Evolutionary conservation across 2,329 filamentous ascomycete species (phyloP), one percentile per base, ranked within the genome.

Genomic region (Trichoderma asperellum): DNA sequence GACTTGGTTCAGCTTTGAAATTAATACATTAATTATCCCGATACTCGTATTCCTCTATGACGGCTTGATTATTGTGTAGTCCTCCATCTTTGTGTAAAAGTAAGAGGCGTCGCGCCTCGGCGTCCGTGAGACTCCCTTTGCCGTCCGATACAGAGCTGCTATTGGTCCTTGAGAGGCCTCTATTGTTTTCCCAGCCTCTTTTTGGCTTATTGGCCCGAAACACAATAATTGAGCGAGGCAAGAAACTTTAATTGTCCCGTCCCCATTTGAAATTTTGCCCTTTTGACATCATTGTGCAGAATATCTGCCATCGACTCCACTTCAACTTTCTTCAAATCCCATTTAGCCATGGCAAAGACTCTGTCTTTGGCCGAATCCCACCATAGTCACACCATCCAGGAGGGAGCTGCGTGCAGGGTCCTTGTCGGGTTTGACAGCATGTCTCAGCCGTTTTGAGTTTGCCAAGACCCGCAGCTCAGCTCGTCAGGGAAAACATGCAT

Each of bases 51-150:
- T 4, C n/a, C n/a, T 14, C 8, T 5, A 37, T 47, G 37, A 43
- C 34, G 52, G 32, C 53, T 32, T 66, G 21, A 40, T 56, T n/a
- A 35, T 7, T n/a, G 27, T 27, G 18, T 10, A 52, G 18, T 37
- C n/a, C 16, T 27, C n/a, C 8, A 18, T 27, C 24, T 37, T 14
- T 49, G 16, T 18, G 53, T 14, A 59, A 29, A 34, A 21, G 55
- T 52, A 67, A 59, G 63, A 49, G 40, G 63, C 53, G 29, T 21
- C 10, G 29, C 55, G 63, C 63, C 63, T 52, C 52, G 16, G 55
- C 63, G 55, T 52, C 24, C 10, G n/a, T 24, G 63, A 67, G 63
- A 55, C 40, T 59, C 59, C 24, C 24, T 21, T 10, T 58, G 53
- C 63, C 53, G 63, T 24, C 53, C 52, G 16, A 35, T n/a, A 16